Conservation (phyloP, 1,284 basidiomycete species). For the Ustilago bromivora region DNA sequence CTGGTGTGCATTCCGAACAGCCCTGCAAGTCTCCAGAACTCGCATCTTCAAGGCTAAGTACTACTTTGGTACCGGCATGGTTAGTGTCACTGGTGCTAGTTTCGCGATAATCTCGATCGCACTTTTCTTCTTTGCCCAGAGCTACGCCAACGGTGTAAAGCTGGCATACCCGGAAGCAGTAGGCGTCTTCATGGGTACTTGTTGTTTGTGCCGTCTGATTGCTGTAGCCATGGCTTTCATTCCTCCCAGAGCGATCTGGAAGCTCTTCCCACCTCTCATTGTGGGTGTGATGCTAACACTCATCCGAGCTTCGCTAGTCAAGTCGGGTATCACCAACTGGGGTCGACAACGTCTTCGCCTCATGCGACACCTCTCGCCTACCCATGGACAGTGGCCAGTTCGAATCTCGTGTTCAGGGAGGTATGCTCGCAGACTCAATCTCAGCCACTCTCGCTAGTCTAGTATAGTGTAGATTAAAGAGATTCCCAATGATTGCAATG, state of each 20-base stretch:
- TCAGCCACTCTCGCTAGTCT: conserved; percentile 35
- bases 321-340: conserved; percentile 44
- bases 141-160: conserved; percentile 30
- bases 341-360: conserved; percentile 46
- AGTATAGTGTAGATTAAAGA: neutral
- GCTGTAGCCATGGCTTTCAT: conserved; percentile 36
- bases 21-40: conserved; percentile 32
- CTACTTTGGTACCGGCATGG: conserved; percentile 43
- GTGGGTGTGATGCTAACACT: conserved; percentile 45
- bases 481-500: neutral
- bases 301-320: conserved; percentile 37
- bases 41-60: conserved; percentile 33
- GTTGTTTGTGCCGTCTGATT: conserved; percentile 34
- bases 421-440: conserved; percentile 45
- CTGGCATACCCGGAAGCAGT: conserved; percentile 38
- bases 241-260: conserved; percentile 37
- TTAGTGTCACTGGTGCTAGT: conserved; percentile 40
- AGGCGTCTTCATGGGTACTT: conserved; percentile 41
- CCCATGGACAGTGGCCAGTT: conserved; percentile 40
- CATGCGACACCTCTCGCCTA: conserved; percentile 39
- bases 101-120: conserved; percentile 42
- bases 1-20: conserved; percentile 39
- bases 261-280: conserved; percentile 48
- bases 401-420: conserved; percentile 43
- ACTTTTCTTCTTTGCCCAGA: conserved; percentile 39